Conservation (phyloP, 2,329 filamentous ascomycete species). For the Didymella arachidicola region DNA sequence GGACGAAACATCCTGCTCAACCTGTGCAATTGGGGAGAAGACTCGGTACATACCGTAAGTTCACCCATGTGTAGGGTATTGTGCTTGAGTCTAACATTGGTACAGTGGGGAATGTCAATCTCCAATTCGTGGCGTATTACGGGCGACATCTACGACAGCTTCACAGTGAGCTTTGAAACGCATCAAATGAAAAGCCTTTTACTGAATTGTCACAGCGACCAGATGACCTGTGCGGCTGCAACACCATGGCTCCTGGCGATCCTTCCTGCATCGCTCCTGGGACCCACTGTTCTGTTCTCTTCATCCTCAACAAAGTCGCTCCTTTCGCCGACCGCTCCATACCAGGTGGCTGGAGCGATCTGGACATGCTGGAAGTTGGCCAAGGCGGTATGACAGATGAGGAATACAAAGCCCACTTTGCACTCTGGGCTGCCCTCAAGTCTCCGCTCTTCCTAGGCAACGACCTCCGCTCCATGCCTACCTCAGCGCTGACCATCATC, state of each 20-base stretch:
- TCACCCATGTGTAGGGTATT: neutral
- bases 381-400: slow-evolving; percentile 41
- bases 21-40: slow-evolving; percentile 50
- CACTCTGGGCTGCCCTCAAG: slow-evolving; percentile 54
- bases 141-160: slow-evolving; percentile 43
- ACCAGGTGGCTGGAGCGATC: slow-evolving; percentile 41
- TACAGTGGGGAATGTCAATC: slow-evolving; percentile 46
- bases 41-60: slow-evolving; percentile 38
- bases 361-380: slow-evolving; percentile 44
- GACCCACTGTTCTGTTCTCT: slow-evolving; percentile 40
- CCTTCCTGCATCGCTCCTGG: slow-evolving; percentile 38
- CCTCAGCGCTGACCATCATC: slow-evolving; percentile 52
- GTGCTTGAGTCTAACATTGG: slow-evolving; percentile 5
- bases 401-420: slow-evolving; percentile 52
- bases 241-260: slow-evolving; percentile 34
- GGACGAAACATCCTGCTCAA: slow-evolving; percentile 38
- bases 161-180: slow-evolving; percentile 19
- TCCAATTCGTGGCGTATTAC: slow-evolving; percentile 48
- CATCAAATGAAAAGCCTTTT: neutral
- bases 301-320: slow-evolving; percentile 42
- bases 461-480: slow-evolving; percentile 49
- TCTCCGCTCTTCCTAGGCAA: slow-evolving; percentile 56
- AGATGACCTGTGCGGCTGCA: slow-evolving; percentile 39
- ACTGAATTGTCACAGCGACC: slow-evolving; percentile 26
- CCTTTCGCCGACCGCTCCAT: slow-evolving; percentile 40